Percentiles rank a stretch among this genome's conserved stretches.
These are phyloP conservation scores for Solanum appendiculatum DNA, from an alignment of 257 asterid genomes.

Conservation along the genomic window DNA sequence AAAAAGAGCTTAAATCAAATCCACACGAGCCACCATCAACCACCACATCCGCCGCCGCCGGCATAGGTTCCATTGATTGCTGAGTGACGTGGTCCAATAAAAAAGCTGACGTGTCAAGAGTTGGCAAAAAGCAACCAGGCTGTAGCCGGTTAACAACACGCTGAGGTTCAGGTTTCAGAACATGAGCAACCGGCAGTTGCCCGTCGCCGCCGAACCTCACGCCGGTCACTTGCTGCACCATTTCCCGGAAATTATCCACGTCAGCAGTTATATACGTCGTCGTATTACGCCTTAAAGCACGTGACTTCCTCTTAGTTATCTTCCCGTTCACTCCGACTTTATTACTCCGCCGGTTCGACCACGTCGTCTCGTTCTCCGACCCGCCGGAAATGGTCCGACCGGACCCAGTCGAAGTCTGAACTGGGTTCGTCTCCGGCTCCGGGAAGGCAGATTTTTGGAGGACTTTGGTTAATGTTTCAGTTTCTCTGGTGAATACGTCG, in stretches of 20 bases:
- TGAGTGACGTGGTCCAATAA: conserved; percentile 19
- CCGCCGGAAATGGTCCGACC: conserved; percentile 33
- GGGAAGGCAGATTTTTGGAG: conserved; percentile 38
- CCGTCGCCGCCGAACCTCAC: conserved; percentile 36
- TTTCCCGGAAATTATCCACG: conserved; percentile 76
- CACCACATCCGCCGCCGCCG: neutral
- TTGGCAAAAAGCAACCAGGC: conserved; percentile 16
- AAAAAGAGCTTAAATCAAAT: conserved; percentile 37
- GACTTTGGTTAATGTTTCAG: conserved; percentile 47
- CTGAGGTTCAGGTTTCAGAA: conserved; percentile 61
- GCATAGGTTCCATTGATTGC: neutral
- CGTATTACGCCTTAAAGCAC: conserved; percentile 60
- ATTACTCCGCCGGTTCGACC: conserved; percentile 17
- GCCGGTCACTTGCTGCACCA: conserved; percentile 97
- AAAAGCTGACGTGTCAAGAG: conserved; percentile 54
- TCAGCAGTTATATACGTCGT: conserved; percentile 85
- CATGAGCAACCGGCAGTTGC: conserved; percentile 14
- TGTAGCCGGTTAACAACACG: conserved; percentile 21
- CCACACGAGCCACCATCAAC: conserved; percentile 19
- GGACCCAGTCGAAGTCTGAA: conserved; percentile 24
- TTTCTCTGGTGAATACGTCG: conserved; percentile 40
- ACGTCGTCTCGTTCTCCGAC: conserved; percentile 48
- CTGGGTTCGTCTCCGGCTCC: conserved; percentile 20
- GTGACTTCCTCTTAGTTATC: conserved; percentile 57
- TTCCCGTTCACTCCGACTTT: conserved; percentile 40